Evolutionary conservation across 441 rosid species (phyloP).

Genomic region (Viola pubescens): DNA sequence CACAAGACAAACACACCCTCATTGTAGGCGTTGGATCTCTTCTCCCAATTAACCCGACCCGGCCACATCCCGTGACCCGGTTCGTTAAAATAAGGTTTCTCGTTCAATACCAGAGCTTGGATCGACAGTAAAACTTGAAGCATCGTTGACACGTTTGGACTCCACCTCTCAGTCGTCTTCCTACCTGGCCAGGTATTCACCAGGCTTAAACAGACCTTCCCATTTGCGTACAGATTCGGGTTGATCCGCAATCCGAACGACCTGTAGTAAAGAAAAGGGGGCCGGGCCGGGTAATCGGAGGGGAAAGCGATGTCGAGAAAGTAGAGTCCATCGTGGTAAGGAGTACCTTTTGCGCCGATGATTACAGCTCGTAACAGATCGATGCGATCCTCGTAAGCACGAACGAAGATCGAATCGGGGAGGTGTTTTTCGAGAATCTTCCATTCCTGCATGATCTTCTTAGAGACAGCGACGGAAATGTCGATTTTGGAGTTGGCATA

Average conservation of each 20-base stretch:
- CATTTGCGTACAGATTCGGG: slow-evolving; percentile 42
- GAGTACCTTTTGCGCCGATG: slow-evolving; percentile 43
- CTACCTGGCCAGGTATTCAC: slow-evolving; percentile 49
- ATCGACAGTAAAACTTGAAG: slow-evolving; percentile 46
- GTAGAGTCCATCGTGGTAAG: slow-evolving; percentile 55
- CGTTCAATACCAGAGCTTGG: slow-evolving; percentile 52
- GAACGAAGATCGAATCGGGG: slow-evolving; percentile 44
- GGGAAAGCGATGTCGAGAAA: slow-evolving; percentile 52
- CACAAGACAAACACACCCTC: slow-evolving; percentile 29
- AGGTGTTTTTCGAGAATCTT: slow-evolving; percentile 34
- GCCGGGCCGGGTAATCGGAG: slow-evolving; percentile 35
- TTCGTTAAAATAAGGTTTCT: slow-evolving; percentile 43
- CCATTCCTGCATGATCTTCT: slow-evolving; percentile 49
- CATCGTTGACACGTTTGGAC: slow-evolving; percentile 33
- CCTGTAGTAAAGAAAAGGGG: slow-evolving; percentile 31
- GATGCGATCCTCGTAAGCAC: slow-evolving; percentile 44
- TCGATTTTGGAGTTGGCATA: slow-evolving; percentile 5
- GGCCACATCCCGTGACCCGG: slow-evolving; percentile 25
- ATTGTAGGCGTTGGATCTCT: slow-evolving; percentile 26
- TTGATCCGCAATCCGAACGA: slow-evolving; percentile 43
- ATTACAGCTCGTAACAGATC: slow-evolving; percentile 42
- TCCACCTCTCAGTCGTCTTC: slow-evolving; percentile 36
- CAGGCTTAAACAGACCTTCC: slow-evolving; percentile 46
- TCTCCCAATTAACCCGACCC: slow-evolving; percentile 19
- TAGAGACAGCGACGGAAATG: slow-evolving; percentile 18